Evolutionary conservation across 495 filamentous ascomycete genomes (phyloP).

Genomic region (Thermothielavioides terrestris): DNA sequence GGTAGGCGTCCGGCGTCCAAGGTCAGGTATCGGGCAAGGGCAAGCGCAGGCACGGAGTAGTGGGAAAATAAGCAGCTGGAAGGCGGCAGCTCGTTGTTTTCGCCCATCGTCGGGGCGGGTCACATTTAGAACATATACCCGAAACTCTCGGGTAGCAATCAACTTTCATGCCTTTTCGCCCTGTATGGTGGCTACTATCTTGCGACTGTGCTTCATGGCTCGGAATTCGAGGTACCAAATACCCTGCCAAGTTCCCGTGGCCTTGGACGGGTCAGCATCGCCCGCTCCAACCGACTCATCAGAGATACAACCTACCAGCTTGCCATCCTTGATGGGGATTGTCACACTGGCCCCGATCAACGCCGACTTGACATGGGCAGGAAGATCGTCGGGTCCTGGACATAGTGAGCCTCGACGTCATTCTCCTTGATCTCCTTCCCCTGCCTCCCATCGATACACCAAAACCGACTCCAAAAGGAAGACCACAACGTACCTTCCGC

Average conservation of each 20-base stretch:
- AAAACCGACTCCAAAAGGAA: not conserved
- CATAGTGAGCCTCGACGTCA: not conserved
- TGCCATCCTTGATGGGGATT: conserved; percentile 82
- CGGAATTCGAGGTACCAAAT: conserved; percentile 96
- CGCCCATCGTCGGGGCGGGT: not conserved
- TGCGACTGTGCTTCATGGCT: conserved; percentile 61
- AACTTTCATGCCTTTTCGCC: conserved; percentile 59
- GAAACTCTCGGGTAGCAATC: not conserved
- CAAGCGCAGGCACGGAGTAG: not conserved
- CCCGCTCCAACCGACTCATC: not conserved
- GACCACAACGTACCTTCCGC: conserved; percentile 75
- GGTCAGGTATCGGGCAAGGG: not conserved
- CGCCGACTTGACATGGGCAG: conserved; percentile 83
- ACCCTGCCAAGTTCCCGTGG: conserved; percentile 60
- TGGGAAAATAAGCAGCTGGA: not conserved
- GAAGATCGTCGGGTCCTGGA: conserved; percentile 24
- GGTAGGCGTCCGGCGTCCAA: conserved; percentile 10
- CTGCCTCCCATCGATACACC: not conserved
- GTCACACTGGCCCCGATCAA: conserved; percentile 81
- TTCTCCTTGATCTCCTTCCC: conserved; percentile 10
- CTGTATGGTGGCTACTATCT: conserved; percentile 88
- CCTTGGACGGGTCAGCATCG: conserved; percentile 16
- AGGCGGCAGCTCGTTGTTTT: not conserved
- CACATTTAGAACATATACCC: not conserved
- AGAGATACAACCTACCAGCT: conserved; percentile 44